These are phyloP conservation scores for Cicer cuneatum DNA, from an alignment of 306 rosid species.

Conservation along the genomic window DNA sequence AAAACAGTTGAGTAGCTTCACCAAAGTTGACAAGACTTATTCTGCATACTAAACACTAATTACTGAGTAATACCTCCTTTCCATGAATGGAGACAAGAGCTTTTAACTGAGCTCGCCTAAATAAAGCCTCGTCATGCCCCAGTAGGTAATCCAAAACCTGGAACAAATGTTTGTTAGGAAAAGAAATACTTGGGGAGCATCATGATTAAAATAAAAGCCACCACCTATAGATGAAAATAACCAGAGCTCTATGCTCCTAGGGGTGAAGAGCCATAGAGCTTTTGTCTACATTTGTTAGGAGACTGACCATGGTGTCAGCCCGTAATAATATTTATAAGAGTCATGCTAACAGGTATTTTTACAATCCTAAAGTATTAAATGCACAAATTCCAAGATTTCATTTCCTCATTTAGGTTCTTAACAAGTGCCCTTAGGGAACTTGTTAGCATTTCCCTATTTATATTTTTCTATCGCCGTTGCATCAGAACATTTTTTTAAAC, in stretches of 20 bases:
- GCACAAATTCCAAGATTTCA: no score
- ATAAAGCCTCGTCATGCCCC: slow-evolving; percentile 91
- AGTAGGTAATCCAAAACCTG: slow-evolving; percentile 81
- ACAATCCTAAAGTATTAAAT: no score
- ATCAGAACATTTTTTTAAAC: slow-evolving; percentile 13
- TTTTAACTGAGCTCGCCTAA: slow-evolving; percentile 97
- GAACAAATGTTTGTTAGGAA: slow-evolving; percentile 39
- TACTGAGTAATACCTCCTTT: slow-evolving; percentile 65
- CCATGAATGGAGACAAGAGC: slow-evolving; percentile 94
- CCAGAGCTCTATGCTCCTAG: slow-evolving; percentile 15
- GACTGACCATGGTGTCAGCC: slow-evolving; percentile 22
- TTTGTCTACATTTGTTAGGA: background rate
- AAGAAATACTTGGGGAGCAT: slow-evolving; percentile 9
- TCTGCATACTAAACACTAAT: slow-evolving; percentile 4
- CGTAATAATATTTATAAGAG: slow-evolving; percentile 14
- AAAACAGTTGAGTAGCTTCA: slow-evolving; percentile 25
- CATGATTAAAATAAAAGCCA: slow-evolving; percentile 36
- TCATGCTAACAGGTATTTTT: no score
- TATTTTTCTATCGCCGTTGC: slow-evolving; percentile 6
- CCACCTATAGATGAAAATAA: slow-evolving; percentile 2
- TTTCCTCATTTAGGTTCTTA: no score
- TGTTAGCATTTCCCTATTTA: background rate
- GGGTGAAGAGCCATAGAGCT: slow-evolving; percentile 7
- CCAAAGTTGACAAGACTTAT: slow-evolving; percentile 26
- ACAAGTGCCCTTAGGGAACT: no score